Evolutionary conservation across 2,329 filamentous ascomycete genomes (phyloP), one percentile per base, ranked within the genome.

Genomic region (Ampelomyces quisqualis): DNA sequence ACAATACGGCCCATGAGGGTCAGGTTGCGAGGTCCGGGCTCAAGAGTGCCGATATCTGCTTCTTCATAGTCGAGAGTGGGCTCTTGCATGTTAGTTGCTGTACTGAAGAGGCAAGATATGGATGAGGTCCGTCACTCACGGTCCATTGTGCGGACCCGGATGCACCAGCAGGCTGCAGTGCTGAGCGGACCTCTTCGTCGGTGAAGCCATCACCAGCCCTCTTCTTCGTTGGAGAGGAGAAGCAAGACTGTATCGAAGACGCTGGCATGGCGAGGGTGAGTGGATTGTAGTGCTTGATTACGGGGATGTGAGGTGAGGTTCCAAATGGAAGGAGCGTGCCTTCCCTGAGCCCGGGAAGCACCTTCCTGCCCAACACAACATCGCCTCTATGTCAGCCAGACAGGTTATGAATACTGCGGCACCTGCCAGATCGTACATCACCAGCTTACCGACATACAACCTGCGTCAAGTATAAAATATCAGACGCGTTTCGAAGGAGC

Each of bases 181-280:
- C 62, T 14, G 64, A 62, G 11, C 69, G 62, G 2, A 76, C 46
- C 49, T 80, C 77, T 13, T 67, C 64, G 10, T 67, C 47, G 2
- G 76, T 80, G 64, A 81, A 82, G 20, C 77, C 78, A 62, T 80
- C 77, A 24, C 75, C 71, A 10, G n/a, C n/a, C n/a, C n/a, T n/a
- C n/a, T 63, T 46, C 21, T 54, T 58, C 5, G 41, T 47, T 2
- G 58, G 47, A 7, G 58, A 55, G 1, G 55, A 53, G 60, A 71
- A 75, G 55, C 65, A 73, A 1, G 71, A 70, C 45, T 75, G 71
- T 1, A 74, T 74, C 4, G 72, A 73, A 2, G 67, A 60, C 0
- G 57, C 50, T n/a, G 67, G 53, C 69, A 72, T 71, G 9, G 3
- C 45, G 11, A 20, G 7, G 6, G 6, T 20, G 5, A 29, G 11